phyloP scores from a whole-genome alignment of 805 yeast species.

The Wickerhamiella sergipiensis region DNA sequence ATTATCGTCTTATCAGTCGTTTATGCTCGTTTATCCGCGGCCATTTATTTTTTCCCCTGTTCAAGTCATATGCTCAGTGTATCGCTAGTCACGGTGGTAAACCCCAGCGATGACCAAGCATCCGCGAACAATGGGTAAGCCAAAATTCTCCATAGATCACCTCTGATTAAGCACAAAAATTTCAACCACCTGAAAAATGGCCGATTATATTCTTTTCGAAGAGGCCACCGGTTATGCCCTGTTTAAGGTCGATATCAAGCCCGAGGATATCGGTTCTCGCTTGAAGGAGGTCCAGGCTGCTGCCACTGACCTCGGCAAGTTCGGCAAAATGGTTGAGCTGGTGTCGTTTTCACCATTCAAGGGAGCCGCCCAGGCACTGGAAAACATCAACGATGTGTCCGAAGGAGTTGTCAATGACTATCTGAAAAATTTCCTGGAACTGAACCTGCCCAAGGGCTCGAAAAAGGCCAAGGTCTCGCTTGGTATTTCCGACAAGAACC shows the following conservation, averaged over 20 bases:
- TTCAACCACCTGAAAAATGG: slow-evolving; percentile 29
- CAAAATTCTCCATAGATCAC: not conserved
- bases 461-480: slow-evolving; percentile 55
- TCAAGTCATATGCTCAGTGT: too few species aligned
- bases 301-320: slow-evolving; percentile 67
- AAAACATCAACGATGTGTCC: slow-evolving; percentile 93
- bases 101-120: too few species aligned
- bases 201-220: slow-evolving; percentile 89
- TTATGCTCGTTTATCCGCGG: too few species aligned
- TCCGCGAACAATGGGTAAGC: too few species aligned
- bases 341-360: slow-evolving; percentile 96
- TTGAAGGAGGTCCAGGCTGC: slow-evolving; percentile 90
- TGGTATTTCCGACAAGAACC: slow-evolving; percentile 87
- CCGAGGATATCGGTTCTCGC: slow-evolving; percentile 85
- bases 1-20: too few species aligned
- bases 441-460: slow-evolving; percentile 73
- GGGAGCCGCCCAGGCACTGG: slow-evolving; percentile 98
- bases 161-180: not conserved
- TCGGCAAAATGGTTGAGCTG: slow-evolving; percentile 84
- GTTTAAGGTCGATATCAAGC: slow-evolving; percentile 85
- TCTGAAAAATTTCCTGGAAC: slow-evolving; percentile 75
- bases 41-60: too few species aligned
- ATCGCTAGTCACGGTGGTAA: too few species aligned
- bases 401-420: slow-evolving; percentile 94
- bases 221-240: slow-evolving; percentile 98